These are phyloP conservation scores for Diophrys appendiculata DNA, from an alignment of 73 alveolate genomes.

Conservation along the genomic window DNA sequence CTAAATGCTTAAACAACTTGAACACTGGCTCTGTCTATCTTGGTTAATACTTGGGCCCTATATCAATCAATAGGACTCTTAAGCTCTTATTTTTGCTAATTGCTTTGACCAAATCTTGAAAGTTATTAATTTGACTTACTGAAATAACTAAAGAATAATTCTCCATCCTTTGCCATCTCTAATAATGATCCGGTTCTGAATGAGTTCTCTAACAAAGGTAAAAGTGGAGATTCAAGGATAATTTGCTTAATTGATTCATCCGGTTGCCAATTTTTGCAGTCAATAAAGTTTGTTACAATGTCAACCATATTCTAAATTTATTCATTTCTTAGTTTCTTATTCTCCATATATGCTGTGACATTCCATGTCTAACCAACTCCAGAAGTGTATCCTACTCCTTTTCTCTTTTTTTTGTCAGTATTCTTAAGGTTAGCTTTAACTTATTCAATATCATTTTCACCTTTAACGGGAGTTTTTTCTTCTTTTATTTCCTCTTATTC, in stretches of 20 bases:
- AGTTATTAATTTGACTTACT: background rate
- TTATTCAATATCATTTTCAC: background rate
- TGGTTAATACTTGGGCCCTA: slow-evolving; percentile 91
- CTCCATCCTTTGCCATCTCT: slow-evolving; percentile 85
- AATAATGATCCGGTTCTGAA: slow-evolving; percentile 80
- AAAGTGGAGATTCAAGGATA: slow-evolving; percentile 61
- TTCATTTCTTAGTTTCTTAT: slow-evolving; percentile 60
- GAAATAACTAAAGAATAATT: slow-evolving; percentile 78
- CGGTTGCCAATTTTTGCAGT: slow-evolving; percentile 63
- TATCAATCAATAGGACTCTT: slow-evolving; percentile 77
- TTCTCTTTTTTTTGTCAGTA: slow-evolving; percentile 38
- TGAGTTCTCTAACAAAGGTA: slow-evolving; percentile 76
- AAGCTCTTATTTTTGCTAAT: slow-evolving; percentile 74
- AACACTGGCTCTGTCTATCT: slow-evolving; percentile 82
- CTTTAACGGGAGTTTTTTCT: slow-evolving; percentile 32
- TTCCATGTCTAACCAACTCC: slow-evolving; percentile 75
- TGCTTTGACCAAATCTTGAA: slow-evolving; percentile 66
- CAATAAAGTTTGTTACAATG: slow-evolving; percentile 61
- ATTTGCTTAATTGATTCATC: slow-evolving; percentile 35
- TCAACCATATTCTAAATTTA: slow-evolving; percentile 58
- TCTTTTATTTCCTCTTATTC: slow-evolving; percentile 37
- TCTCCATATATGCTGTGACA: slow-evolving; percentile 67
- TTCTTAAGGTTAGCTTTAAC: background rate
- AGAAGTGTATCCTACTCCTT: slow-evolving; percentile 81
- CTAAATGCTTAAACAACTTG: slow-evolving; percentile 67